phyloP scores from a whole-genome alignment of 768 basidiomycete species.

The Mycena indigotica region DNA sequence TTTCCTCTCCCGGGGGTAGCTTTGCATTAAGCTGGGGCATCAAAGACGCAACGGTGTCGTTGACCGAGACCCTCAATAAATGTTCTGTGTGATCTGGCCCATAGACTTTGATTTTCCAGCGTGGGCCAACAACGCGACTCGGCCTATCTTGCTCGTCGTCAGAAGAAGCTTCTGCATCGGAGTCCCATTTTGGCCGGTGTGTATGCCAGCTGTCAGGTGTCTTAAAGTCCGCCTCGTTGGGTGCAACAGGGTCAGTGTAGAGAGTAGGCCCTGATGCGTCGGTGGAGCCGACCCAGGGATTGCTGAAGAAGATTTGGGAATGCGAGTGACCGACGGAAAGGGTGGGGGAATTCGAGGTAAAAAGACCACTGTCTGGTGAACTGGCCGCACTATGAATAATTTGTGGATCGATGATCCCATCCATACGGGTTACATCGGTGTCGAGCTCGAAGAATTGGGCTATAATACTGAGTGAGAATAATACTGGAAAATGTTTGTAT shows the following conservation, averaged over 20 bases:
- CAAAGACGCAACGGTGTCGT: conserved; percentile 43
- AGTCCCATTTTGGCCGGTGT: background rate
- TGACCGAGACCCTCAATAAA: conserved; percentile 60
- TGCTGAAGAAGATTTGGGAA: conserved; percentile 38
- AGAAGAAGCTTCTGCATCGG: conserved; percentile 26
- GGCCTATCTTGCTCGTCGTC: conserved; percentile 28
- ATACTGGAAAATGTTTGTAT: background rate
- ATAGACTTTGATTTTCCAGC: conserved; percentile 56
- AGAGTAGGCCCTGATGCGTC: background rate
- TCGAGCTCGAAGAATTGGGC: conserved; percentile 54
- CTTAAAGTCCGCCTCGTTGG: conserved; percentile 38
- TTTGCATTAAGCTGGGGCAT: conserved; percentile 7
- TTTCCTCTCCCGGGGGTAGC: conserved; percentile 31
- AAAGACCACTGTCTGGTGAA: conserved; percentile 47
- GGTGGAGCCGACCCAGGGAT: conserved; percentile 40
- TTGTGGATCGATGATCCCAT: conserved; percentile 71
- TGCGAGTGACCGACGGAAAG: conserved; percentile 29
- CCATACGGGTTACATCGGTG: conserved; percentile 70
- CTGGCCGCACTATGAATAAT: conserved; percentile 33
- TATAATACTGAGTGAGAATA: conserved; percentile 21
- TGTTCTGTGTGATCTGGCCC: conserved; percentile 71
- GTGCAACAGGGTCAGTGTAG: conserved; percentile 2
- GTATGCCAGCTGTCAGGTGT: conserved; percentile 9
- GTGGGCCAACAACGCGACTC: conserved; percentile 3
- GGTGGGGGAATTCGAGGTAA: conserved; percentile 35